Evolutionary conservation across 1,284 basidiomycete genomes (phyloP).

Genomic region (Cryptococcus sp.): DNA sequence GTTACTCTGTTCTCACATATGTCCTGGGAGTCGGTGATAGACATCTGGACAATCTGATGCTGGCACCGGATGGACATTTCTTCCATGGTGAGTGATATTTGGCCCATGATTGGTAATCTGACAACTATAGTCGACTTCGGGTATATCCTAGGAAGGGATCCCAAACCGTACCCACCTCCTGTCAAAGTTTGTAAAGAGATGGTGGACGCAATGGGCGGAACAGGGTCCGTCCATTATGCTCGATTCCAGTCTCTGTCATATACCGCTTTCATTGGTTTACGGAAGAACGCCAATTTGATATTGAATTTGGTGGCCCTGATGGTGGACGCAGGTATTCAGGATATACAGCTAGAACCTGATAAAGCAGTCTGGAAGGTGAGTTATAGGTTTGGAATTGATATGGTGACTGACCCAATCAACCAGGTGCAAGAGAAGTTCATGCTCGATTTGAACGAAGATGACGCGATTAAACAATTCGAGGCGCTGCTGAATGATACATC

Average conservation of each 20-base stretch:
- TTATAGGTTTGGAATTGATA: background rate
- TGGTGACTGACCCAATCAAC: background rate
- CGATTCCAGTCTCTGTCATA: slow-evolving; percentile 95
- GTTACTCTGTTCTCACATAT: slow-evolving; percentile 97
- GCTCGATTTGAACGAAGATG: slow-evolving; percentile 86
- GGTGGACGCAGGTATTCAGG: slow-evolving; percentile 97
- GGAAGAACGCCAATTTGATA: slow-evolving; percentile 97
- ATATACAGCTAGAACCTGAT: slow-evolving; percentile 75
- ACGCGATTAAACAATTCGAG: slow-evolving; percentile 96
- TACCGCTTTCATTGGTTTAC: slow-evolving; percentile 89
- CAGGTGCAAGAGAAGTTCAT: slow-evolving; percentile 97
- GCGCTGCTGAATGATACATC: slow-evolving; percentile 88
- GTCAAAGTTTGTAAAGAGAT: slow-evolving; percentile 99
- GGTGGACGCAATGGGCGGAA: slow-evolving; percentile 98
- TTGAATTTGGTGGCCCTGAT: slow-evolving; percentile 94
- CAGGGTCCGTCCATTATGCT: slow-evolving; percentile 83
- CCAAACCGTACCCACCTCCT: slow-evolving; percentile 95
- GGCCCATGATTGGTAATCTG: slow-evolving; percentile 45
- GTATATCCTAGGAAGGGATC: slow-evolving; percentile 95
- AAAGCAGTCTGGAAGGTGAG: slow-evolving; percentile 57
- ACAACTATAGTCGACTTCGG: slow-evolving; percentile 82
- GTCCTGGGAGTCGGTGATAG: slow-evolving; percentile 95
- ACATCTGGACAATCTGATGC: slow-evolving; percentile 90
- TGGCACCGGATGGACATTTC: slow-evolving; percentile 78
- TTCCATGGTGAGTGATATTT: slow-evolving; percentile 40